Evolutionary conservation across 164 flowering plant species (phyloP).

Genomic region (Aristolochia californica): DNA sequence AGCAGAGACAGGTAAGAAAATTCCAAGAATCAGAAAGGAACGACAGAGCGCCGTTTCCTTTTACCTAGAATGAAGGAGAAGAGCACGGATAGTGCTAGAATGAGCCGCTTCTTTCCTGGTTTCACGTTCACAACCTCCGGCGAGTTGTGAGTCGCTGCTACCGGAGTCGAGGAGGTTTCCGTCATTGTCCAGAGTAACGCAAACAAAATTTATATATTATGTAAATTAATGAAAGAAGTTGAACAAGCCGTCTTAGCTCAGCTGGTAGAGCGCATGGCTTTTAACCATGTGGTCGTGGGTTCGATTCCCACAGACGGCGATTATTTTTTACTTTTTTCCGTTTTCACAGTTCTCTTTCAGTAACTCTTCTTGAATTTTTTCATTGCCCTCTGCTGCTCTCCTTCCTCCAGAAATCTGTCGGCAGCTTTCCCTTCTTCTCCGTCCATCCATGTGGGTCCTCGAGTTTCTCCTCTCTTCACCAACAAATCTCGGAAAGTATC

Average conservation of each 20-base stretch:
- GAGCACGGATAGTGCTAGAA: conserved; percentile 52
- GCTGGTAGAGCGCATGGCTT: conserved; percentile 15
- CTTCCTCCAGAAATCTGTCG: background rate
- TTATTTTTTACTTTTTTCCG: background rate
- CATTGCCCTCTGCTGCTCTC: background rate
- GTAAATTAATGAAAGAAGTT: background rate
- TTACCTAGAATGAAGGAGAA: conserved; percentile 70
- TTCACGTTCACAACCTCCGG: conserved; percentile 35
- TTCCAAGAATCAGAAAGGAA: background rate
- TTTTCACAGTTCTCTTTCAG: background rate
- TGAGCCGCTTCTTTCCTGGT: conserved; percentile 74
- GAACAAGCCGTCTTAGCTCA: conserved; percentile 9
- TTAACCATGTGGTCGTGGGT: conserved; percentile 15
- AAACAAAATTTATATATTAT: no score
- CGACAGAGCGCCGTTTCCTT: background rate
- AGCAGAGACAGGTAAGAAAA: background rate
- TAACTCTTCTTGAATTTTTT: background rate
- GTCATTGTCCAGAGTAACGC: conserved; percentile 6
- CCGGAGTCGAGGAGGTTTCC: conserved; percentile 6
- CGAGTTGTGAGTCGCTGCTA: background rate
- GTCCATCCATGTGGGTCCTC: background rate
- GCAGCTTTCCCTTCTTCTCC: background rate
- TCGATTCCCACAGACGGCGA: conserved; percentile 16
- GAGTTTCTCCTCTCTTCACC: conserved; percentile 1
- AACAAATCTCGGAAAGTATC: background rate